Base-by-base conservation (phyloP, 2,329 filamentous ascomycete species). In the Pezizomycotina sp. region DNA sequence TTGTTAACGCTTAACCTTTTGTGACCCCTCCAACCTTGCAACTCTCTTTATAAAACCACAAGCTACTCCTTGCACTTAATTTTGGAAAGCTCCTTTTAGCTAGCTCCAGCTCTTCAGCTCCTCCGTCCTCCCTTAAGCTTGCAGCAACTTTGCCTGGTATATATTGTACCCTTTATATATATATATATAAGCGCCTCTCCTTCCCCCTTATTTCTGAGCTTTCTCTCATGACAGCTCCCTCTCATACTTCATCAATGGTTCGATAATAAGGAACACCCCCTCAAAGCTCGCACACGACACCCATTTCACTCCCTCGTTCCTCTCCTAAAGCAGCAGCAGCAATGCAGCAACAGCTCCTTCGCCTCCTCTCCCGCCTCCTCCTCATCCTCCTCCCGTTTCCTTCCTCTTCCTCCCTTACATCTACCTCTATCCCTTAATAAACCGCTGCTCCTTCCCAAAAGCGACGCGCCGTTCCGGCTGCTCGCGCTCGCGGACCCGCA, bases 341-440 rank as follows among this genome's bases (percentile, higher is more conserved):
- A 19, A 18, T 16, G 21, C 19, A n/a, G 14, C 15, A 14, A 15
- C 9, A 14, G 10, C 27, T 28, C 38, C 12, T 20, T 38, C 2
- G 29, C 26, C 27, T 36, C 32, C 20, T 26, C 37, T 27, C 27
- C 36, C 29, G 34, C 34, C 21, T 18, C 14, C 37, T 43, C 33
- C 53, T 58, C 23, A 61, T 65, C 53, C 50, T 71, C 32, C 56
- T 69, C 31, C 53, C 77, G 27, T 74, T 53, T 74, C 78, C 40
- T 51, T 86, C 53, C 59, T 71, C 46, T 69, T 71, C 52, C 81
- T 78, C 33, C 51, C 74, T 47, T 91, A 84, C 60, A 66, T 95
- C 34, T 93, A 93, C 61, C 63, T 86, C 24, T 95, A 92, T 55
- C 84, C 89, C 6, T 52, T 80, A 48, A 75, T 92, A 53, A 67